A percentile compares a stretch with the other conserved stretches of the same genome.
These are phyloP conservation scores for Friedmanniomyces simplex DNA, from an alignment of 495 filamentous ascomycete species.

Conservation along the genomic window DNA sequence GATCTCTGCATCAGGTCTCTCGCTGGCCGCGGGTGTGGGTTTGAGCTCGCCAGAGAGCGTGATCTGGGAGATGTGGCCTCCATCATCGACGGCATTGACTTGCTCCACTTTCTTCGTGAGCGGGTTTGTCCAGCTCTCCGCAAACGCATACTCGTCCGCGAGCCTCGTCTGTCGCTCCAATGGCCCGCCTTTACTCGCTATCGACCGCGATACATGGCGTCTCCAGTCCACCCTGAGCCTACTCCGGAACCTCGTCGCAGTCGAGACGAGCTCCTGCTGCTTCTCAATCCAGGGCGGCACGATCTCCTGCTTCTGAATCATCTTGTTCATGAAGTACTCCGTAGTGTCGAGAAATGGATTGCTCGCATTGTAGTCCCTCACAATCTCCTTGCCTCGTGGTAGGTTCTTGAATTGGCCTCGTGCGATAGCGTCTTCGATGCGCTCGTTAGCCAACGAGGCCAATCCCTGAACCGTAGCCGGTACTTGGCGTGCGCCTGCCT, in stretches of 20 bases:
- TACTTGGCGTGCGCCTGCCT: conserved; percentile 59
- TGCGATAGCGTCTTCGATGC: conserved; percentile 89
- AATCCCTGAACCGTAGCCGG: conserved; percentile 72
- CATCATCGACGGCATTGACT: conserved; percentile 33
- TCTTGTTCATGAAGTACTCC: conserved; percentile 97
- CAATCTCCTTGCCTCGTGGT: conserved; percentile 64
- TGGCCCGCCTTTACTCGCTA: conserved; percentile 68
- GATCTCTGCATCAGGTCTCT: conserved; percentile 8
- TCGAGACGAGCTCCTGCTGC: conserved; percentile 75
- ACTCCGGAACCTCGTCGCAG: conserved; percentile 57
- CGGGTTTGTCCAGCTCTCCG: conserved; percentile 48
- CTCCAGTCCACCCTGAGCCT: conserved; percentile 77
- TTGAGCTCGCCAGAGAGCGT: conserved; percentile 35
- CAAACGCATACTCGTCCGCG: conserved; percentile 62
- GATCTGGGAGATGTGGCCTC: conserved; percentile 37
- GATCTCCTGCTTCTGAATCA: conserved; percentile 87
- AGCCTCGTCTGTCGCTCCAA: conserved; percentile 64
- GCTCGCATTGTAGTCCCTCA: conserved; percentile 69
- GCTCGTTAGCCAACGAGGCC: conserved; percentile 75
- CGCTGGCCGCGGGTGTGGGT: conserved; percentile 3
- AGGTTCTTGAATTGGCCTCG: conserved; percentile 87
- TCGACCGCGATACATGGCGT: conserved; percentile 68
- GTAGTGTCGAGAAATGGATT: conserved; percentile 93
- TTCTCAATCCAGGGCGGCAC: conserved; percentile 91
- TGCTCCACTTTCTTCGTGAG: conserved; percentile 38